These are phyloP conservation scores for Dendrobium nobile DNA, from an alignment of 106 monocot genomes.

Conservation along the genomic window DNA sequence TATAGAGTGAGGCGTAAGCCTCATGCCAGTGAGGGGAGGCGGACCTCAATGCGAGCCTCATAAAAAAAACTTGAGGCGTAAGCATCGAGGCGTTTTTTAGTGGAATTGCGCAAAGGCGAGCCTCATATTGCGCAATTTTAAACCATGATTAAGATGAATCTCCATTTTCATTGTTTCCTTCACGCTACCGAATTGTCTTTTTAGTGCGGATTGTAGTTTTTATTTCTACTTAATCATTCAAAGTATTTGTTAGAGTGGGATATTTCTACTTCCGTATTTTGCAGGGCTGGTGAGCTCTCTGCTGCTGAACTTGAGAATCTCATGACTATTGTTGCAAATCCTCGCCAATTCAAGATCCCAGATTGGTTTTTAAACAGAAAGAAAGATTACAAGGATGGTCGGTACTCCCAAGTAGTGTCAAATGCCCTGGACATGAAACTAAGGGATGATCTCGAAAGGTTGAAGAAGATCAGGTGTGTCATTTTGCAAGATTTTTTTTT, in stretches of 20 bases:
- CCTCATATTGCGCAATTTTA: too few species aligned
- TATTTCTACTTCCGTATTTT: neutral
- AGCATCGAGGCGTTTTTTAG: too few species aligned
- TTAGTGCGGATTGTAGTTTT: neutral
- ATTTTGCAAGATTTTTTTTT: neutral
- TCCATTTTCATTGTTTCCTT: neutral
- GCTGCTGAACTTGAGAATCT: conserved; percentile 58
- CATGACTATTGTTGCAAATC: conserved; percentile 59
- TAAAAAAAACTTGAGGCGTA: too few species aligned
- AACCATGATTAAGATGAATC: neutral
- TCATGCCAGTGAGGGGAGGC: too few species aligned
- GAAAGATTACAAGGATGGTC: conserved; percentile 69
- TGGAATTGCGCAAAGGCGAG: too few species aligned
- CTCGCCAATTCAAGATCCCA: conserved; percentile 65
- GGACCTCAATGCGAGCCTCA: too few species aligned
- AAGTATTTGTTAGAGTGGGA: neutral
- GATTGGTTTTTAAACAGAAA: conserved; percentile 74
- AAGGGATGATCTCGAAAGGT: conserved; percentile 50
- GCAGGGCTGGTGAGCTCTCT: conserved; percentile 2
- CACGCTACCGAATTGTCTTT: neutral
- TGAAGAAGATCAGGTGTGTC: conserved; percentile 51
- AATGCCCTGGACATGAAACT: conserved; percentile 68
- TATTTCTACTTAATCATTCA: neutral
- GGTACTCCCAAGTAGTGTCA: conserved; percentile 57
- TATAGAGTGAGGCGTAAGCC: too few species aligned